Percentiles rank a stretch among this genome's conserved stretches.
Evolutionary conservation across 2,329 filamentous ascomycete species (phyloP).

Genomic region (Xylaria multiplex): DNA sequence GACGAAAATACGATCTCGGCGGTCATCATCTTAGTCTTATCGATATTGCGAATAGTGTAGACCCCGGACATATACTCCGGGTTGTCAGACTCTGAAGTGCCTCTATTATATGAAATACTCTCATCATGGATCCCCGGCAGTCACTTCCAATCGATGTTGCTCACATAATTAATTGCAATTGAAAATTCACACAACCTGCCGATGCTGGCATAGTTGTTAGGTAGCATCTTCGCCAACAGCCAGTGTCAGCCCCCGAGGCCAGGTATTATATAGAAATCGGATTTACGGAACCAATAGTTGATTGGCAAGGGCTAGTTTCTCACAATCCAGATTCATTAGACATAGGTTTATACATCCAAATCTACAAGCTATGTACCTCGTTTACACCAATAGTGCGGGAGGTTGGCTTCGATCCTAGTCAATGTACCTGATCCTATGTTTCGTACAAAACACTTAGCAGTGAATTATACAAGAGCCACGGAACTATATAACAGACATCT

Average conservation of each 20-base stretch:
- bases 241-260: neutral
- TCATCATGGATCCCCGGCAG: neutral
- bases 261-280: neutral
- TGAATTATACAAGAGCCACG: no score
- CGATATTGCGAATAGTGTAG: neutral
- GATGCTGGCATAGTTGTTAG: neutral
- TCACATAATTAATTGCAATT: neutral
- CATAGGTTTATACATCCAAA: no score
- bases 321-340: neutral
- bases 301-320: neutral
- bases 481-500: no score
- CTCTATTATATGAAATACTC: neutral
- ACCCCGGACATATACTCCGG: neutral
- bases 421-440: neutral
- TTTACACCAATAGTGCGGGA: neutral
- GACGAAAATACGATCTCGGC: constrained; percentile 4
- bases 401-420: neutral
- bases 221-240: neutral
- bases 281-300: no score
- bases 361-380: no score
- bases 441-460: no score
- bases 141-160: neutral
- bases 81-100: neutral
- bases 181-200: neutral
- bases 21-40: constrained; percentile 4